Conservation (phyloP, 1,284 basidiomycete species). For the Thecaphora thlaspeos region DNA sequence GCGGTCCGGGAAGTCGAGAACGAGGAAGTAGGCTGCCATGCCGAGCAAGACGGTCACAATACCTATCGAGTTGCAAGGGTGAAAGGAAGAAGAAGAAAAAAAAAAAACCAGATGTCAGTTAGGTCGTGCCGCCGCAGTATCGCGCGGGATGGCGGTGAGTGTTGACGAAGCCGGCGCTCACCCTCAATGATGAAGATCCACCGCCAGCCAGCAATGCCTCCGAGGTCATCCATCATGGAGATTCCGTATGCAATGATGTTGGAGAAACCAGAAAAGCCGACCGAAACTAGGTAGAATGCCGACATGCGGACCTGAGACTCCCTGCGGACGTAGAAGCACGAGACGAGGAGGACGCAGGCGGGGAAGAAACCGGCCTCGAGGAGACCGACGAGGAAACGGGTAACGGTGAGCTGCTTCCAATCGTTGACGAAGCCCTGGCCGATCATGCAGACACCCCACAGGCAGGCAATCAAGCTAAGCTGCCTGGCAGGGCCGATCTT, state of each 20-base stretch:
- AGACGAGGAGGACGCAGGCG: slow-evolving; percentile 59
- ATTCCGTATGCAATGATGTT: slow-evolving; percentile 60
- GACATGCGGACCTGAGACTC: slow-evolving; percentile 59
- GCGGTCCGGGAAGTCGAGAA: slow-evolving; percentile 61
- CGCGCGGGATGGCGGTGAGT: no score
- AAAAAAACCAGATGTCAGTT: no score
- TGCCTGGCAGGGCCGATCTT: slow-evolving; percentile 59
- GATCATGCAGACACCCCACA: slow-evolving; percentile 60
- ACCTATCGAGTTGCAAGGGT: no score
- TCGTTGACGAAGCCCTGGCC: slow-evolving; percentile 42
- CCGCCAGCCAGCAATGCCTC: slow-evolving; percentile 51
- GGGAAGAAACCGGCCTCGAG: slow-evolving; percentile 54
- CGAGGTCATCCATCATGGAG: slow-evolving; percentile 20
- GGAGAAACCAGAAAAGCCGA: slow-evolving; percentile 59
- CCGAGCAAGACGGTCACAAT: slow-evolving; percentile 34
- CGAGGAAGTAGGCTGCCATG: slow-evolving; percentile 32
- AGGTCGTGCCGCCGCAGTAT: no score
- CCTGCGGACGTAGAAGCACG: slow-evolving; percentile 61
- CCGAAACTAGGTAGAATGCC: slow-evolving; percentile 59
- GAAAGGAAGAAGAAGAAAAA: no score
- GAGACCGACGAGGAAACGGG: slow-evolving; percentile 58
- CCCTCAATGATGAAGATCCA: slow-evolving; percentile 47
- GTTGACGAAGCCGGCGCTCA: no score
- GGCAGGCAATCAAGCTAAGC: slow-evolving; percentile 52
- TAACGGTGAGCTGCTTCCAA: slow-evolving; percentile 54